phyloP scores from a whole-genome alignment of 2,329 filamentous ascomycete genomes.

The Sphaerostilbella broomeana region DNA sequence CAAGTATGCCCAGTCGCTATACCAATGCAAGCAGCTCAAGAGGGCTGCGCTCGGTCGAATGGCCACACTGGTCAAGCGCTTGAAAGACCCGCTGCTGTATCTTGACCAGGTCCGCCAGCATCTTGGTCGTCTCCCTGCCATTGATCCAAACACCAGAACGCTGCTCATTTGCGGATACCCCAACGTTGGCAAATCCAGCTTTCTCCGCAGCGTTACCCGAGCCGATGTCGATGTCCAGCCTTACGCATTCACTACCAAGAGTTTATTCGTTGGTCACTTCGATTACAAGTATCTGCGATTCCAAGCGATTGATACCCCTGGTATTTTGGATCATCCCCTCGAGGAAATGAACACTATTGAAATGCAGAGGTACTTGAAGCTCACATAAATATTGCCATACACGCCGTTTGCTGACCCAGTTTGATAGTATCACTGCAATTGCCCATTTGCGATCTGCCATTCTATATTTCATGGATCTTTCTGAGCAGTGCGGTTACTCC shows the following conservation, averaged over 20 bases:
- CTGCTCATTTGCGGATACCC: constrained; percentile 96
- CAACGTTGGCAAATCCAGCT: constrained; percentile 96
- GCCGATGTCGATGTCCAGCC: constrained; percentile 97
- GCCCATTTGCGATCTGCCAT: constrained; percentile 93
- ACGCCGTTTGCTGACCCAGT: constrained; percentile 1
- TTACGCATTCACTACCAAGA: constrained; percentile 98
- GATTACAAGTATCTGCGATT: constrained; percentile 69
- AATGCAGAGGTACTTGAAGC: constrained; percentile 61
- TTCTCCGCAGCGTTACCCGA: constrained; percentile 83
- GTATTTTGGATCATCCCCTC: constrained; percentile 92
- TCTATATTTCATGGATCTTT: constrained; percentile 96
- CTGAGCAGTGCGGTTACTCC: constrained; percentile 93
- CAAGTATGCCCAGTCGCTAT: constrained; percentile 94
- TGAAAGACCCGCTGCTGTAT: constrained; percentile 92
- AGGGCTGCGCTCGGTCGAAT: constrained; percentile 91
- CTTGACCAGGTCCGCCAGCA: constrained; percentile 90
- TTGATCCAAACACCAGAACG: constrained; percentile 95
- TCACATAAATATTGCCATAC: background rate
- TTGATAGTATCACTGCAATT: constrained; percentile 81
- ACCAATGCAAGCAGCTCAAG: constrained; percentile 99
- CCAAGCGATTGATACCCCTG: constrained; percentile 91
- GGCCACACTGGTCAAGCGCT: constrained; percentile 90
- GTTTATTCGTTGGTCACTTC: constrained; percentile 93
- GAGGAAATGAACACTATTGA: constrained; percentile 99
- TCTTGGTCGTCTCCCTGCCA: constrained; percentile 92